Evolutionary conservation across 106 monocot species (phyloP).

Genomic region (Dendrobium huoshanense): DNA sequence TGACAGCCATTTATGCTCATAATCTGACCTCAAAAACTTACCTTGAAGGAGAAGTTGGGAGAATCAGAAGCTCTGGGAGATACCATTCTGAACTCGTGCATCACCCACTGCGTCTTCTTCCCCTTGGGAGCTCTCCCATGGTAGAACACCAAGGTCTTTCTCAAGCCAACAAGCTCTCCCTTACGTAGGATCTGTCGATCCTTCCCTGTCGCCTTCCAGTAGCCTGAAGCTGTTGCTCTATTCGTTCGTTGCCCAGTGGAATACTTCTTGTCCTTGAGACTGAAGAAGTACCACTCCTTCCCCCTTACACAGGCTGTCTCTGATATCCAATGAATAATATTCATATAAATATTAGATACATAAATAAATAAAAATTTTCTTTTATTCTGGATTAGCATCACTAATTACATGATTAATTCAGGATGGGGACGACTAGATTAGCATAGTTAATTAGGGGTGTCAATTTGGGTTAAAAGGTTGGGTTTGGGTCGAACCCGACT

Average conservation of each 20-base stretch:
- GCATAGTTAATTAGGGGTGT: no score
- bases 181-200: slow-evolving; percentile 30
- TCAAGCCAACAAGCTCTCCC: slow-evolving; percentile 51
- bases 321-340: not conserved
- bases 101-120: slow-evolving; percentile 88
- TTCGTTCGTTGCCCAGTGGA: slow-evolving; percentile 68
- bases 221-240: slow-evolving; percentile 60
- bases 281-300: slow-evolving; percentile 75
- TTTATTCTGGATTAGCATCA: no score
- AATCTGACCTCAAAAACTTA: not conserved
- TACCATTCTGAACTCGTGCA: slow-evolving; percentile 78
- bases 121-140: slow-evolving; percentile 84
- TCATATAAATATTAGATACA: no score
- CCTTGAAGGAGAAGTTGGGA: slow-evolving; percentile 11
- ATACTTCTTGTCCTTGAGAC: slow-evolving; percentile 47
- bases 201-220: slow-evolving; percentile 91
- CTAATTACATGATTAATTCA: no score
- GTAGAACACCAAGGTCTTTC: slow-evolving; percentile 88
- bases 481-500: no score
- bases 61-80: no score
- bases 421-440: no score
- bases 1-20: no score
- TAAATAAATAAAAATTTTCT: no score
- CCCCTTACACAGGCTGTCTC: slow-evolving; percentile 41
- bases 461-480: no score